Conservation (phyloP, 2,329 filamentous ascomycete genomes). For the Paracorniculantispora psalliotae region DNA sequence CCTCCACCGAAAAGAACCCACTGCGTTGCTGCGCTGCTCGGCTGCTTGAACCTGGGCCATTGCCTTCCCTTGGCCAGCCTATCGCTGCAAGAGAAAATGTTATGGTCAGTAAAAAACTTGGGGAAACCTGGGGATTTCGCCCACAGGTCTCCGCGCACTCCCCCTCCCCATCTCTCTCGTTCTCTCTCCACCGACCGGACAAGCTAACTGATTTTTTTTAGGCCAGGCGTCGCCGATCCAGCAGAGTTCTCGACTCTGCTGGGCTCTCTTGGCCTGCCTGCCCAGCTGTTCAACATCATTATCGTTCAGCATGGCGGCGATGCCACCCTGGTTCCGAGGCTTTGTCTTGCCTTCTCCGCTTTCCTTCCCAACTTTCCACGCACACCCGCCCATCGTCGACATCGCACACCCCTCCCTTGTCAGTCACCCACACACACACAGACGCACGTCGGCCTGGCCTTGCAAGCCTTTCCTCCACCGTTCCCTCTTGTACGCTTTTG, state of each 20-base stretch:
- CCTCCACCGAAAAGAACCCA: neutral
- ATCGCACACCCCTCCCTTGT: slow-evolving; percentile 6
- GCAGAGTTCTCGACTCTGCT: slow-evolving; percentile 7
- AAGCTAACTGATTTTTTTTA: neutral
- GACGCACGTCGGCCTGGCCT: slow-evolving; percentile 6
- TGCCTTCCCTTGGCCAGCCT: neutral
- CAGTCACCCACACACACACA: neutral
- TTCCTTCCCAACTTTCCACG: neutral
- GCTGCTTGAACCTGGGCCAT: neutral
- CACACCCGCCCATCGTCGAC: neutral
- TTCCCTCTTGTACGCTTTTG: slow-evolving; percentile 4
- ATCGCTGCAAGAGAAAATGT: neutral
- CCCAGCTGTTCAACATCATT: neutral
- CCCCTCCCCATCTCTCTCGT: neutral
- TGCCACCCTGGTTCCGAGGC: slow-evolving; percentile 2
- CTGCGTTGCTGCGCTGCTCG: slow-evolving; percentile 3
- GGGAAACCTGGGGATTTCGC: slow-evolving; percentile 12
- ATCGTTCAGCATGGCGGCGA: neutral
- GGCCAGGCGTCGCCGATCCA: slow-evolving; percentile 2
- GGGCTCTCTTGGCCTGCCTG: neutral
- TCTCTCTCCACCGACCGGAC: neutral
- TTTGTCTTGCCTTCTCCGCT: slow-evolving; percentile 5
- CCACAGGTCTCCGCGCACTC: slow-evolving; percentile 2
- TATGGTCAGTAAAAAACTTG: slow-evolving; percentile 5
- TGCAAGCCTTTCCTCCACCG: slow-evolving; percentile 9